These are phyloP conservation scores for Diplocarpon rosae DNA, from an alignment of 2,329 filamentous ascomycete species.

Conservation along the genomic window DNA sequence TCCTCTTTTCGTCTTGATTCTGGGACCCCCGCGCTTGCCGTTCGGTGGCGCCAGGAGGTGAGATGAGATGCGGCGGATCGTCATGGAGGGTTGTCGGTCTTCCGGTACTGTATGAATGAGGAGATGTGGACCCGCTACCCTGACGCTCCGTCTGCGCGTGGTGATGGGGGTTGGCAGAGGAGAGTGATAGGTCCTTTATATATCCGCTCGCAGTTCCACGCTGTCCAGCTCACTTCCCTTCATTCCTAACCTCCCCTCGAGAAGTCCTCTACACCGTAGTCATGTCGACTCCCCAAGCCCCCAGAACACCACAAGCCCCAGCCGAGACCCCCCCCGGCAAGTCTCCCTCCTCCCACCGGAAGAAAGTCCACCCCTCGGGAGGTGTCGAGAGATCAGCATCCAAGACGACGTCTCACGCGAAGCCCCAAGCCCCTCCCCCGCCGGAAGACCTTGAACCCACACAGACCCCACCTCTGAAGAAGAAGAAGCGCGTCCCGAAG, in stretches of 20 bases:
- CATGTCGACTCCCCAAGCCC: constrained; percentile 17
- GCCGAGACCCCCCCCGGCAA: constrained; percentile 5
- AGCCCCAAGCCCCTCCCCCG: constrained; percentile 1
- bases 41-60: too few species aligned
- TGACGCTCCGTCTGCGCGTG: too few species aligned
- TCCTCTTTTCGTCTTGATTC: too few species aligned
- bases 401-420: constrained; percentile 1
- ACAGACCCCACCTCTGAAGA: constrained; percentile 1
- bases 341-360: constrained; percentile 10
- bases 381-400: constrained; percentile 10
- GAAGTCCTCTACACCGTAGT: not conserved
- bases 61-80: too few species aligned
- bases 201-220: too few species aligned
- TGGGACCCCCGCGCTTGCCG: too few species aligned
- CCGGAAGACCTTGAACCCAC: constrained; percentile 2
- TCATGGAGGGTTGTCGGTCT: too few species aligned
- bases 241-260: constrained; percentile 5
- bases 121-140: too few species aligned
- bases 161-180: too few species aligned
- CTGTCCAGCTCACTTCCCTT: not conserved
- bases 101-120: too few species aligned
- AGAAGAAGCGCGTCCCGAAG: constrained; percentile 10
- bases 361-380: constrained; percentile 13
- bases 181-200: too few species aligned
- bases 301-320: constrained; percentile 11